These are phyloP conservation scores for Yarrowia deformans DNA, from an alignment of 805 yeast genomes.

Conservation along the genomic window DNA sequence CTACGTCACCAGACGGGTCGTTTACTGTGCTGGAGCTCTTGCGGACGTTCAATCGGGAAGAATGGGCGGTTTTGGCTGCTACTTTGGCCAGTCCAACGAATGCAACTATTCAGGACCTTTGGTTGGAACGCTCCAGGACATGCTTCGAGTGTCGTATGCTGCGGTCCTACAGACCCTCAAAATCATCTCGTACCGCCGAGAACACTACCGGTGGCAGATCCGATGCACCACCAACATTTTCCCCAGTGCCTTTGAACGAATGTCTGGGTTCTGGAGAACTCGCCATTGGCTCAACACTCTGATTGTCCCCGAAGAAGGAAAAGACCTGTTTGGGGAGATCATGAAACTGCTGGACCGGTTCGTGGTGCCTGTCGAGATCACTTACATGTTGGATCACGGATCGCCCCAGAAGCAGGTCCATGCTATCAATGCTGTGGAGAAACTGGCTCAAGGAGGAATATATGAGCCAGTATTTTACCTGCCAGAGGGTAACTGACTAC, in stretches of 20 bases:
- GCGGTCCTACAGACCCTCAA: neutral
- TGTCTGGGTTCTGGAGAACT: neutral
- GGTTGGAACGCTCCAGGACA: neutral
- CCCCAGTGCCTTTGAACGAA: no score
- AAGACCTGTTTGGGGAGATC: neutral
- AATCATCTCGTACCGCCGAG: neutral
- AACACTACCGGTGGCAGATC: conserved; percentile 1
- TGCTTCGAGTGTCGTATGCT: neutral
- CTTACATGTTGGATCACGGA: neutral
- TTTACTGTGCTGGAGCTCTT: neutral
- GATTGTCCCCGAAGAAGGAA: neutral
- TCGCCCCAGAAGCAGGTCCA: neutral
- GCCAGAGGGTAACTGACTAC: conserved; percentile 5
- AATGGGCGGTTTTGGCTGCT: conserved; percentile 3
- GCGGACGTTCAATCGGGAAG: neutral
- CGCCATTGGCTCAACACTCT: neutral
- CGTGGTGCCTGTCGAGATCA: neutral
- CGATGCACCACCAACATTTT: neutral
- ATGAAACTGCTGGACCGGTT: neutral
- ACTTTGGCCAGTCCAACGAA: conserved; percentile 7
- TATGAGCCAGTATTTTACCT: conserved; percentile 6
- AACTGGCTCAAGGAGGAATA: neutral
- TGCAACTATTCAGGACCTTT: conserved; percentile 21
- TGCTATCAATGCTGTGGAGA: neutral
- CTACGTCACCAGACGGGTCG: conserved; percentile 1